Base-by-base conservation (phyloP, 73 alveolate species). In the Paramecium sexaurelia region DNA sequence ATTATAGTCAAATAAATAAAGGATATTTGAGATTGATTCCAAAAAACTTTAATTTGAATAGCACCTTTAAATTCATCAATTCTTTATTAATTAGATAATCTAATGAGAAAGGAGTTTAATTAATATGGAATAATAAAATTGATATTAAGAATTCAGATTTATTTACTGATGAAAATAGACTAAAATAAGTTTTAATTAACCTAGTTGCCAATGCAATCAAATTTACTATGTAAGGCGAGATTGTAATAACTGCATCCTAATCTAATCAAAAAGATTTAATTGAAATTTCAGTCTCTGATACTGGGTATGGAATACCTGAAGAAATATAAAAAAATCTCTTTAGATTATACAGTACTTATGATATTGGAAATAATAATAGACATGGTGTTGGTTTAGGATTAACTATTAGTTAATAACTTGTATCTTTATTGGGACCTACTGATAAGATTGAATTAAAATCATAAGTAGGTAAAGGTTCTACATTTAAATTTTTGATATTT, bases 381-480 rank as follows among this genome's bases (percentile, higher is more conserved):
- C 85, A 88, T 88, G 94, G 91, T 17, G 83, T 88, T 6, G 94
- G 94, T 1, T 71, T 88, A 68, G 94, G 94, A 45, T 69, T 88
- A 29, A 88, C 94, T 5, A 88, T 88, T 24, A 68, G 94, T 33
- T 41, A 88, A 41, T 43, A 82, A 29, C 55, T 88, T 36, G 94
- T 88, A n/a, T 55, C 73, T 66, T 40, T 88, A 47, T 55, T 88
- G 19, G 94, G 94, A 41, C 94, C 94, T 36, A 22, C 27, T 13
- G 75, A 88, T 41, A 75, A 88, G 11, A 88, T 88, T 15, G 94
- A 88, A 11, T 55, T 88, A 13, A 82, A 69, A 40, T 88, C 94
- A 6, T 35, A 69, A 22, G 94, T 88, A 35, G 51, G 61, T 11
- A 88, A 68, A 41, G 94, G 94, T 10, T 68, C 94, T 7, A 39